Evolutionary conservation across 805 yeast genomes (phyloP).

Genomic region (Priceomyces fermenticarens): DNA sequence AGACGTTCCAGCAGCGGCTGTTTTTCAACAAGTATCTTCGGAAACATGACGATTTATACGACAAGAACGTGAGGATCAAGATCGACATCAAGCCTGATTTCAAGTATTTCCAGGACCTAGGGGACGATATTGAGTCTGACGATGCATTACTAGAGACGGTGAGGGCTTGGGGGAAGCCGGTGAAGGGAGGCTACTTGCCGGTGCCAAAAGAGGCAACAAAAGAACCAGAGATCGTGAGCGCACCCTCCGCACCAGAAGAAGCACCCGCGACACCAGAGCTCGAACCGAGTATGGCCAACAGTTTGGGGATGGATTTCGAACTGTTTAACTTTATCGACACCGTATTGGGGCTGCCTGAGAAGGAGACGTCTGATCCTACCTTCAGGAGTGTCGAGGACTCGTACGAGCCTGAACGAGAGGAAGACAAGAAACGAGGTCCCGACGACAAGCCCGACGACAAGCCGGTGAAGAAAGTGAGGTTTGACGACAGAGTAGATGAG

Average conservation of each 20-base stretch:
- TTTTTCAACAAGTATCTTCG: conserved; percentile 9
- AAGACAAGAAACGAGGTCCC: conserved; percentile 1
- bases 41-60: conserved; percentile 3
- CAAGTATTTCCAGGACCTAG: conserved; percentile 12
- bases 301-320: conserved; percentile 22
- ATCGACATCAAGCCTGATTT: conserved; percentile 13
- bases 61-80: conserved; percentile 8
- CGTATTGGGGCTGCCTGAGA: conserved; percentile 12
- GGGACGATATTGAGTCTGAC: conserved; percentile 10
- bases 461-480: conserved; percentile 31
- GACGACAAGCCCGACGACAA: conserved; percentile 21
- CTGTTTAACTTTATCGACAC: conserved; percentile 15
- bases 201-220: not conserved
- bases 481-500: conserved; percentile 11
- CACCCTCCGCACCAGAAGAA: conserved; percentile 2
- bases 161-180: conserved; percentile 21
- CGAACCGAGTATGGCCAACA: conserved; percentile 11
- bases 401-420: conserved; percentile 13
- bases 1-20: conserved; percentile 14
- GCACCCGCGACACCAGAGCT: conserved; percentile 1
- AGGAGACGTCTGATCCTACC: conserved; percentile 9
- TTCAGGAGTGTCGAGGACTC: conserved; percentile 12
- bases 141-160: conserved; percentile 9
- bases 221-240: not conserved
- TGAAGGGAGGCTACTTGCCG: conserved; percentile 2